phyloP scores from a whole-genome alignment of 1,139 yeast species.

The Candida freyschussii region DNA sequence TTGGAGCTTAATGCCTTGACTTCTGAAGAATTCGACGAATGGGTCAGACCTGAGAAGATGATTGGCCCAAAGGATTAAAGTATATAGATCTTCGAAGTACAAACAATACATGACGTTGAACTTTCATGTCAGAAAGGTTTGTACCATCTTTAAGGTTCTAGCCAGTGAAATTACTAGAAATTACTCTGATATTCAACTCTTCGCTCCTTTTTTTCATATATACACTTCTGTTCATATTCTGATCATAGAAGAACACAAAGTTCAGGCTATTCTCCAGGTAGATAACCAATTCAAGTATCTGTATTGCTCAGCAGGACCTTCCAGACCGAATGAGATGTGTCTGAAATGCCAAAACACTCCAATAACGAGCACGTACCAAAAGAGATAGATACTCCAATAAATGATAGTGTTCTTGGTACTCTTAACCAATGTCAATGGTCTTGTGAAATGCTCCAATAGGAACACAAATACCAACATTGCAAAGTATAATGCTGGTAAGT shows the following conservation, averaged over 20 bases:
- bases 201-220: too few species aligned
- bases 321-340: slow-evolving; percentile 87
- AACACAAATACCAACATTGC: slow-evolving; percentile 82
- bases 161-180: too few species aligned
- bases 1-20: slow-evolving; percentile 82
- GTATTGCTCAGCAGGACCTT: slow-evolving; percentile 67
- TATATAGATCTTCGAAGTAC: too few species aligned
- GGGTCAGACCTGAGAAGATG: slow-evolving; percentile 98
- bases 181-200: too few species aligned
- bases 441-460: slow-evolving; percentile 60
- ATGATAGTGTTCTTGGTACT: slow-evolving; percentile 27
- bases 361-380: slow-evolving; percentile 53
- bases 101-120: too few species aligned
- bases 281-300: slow-evolving; percentile 68
- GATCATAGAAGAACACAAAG: too few species aligned
- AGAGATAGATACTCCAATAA: slow-evolving; percentile 32
- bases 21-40: slow-evolving; percentile 83
- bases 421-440: slow-evolving; percentile 35
- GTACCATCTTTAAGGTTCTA: too few species aligned
- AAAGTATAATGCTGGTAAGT: slow-evolving; percentile 92
- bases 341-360: slow-evolving; percentile 71
- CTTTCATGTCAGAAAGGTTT: too few species aligned
- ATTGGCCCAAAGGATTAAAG: slow-evolving; percentile 70
- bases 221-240: too few species aligned
- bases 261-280: slow-evolving; percentile 58